Base-by-base conservation (phyloP, 257 asterid species). In the Ehretia macrophylla region DNA sequence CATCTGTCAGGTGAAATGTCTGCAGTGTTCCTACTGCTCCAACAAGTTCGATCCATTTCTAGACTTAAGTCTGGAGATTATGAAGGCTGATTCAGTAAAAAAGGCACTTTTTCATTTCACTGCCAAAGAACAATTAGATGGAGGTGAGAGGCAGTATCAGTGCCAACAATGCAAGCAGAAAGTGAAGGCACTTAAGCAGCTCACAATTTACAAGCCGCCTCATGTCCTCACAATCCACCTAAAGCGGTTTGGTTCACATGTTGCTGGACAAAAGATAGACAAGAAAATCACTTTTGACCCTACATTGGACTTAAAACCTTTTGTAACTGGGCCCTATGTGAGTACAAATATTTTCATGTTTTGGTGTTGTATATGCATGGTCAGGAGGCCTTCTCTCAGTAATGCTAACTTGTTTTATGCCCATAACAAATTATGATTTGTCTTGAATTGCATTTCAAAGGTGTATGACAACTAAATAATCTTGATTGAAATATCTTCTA, bases 101-200 rank as follows among this genome's bases (percentile, higher is more conserved):
- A 89, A 76, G 67, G 96, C 99, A n/a, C 90, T 93, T 60, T 51
- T 62, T 53, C 91, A 85, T 83, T 93, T 89, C 78, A 89, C 96
- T 17, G 85, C 96, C 60, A 75, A 77, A 76, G 99, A 93, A 75
- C 82, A 68, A 63, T 77, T 93, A 67, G 99, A 93, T 74, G 97
- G 99, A 53, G 99, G 97, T 68, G 84, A 80, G 59, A 86, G 65
- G 79, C 88, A 78, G 71, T 91, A 93, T 70, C 95, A 89, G 68
- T 93, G 97, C 67, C 90, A 89, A 73, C 94, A 86, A 55, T 93
- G 99, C 85, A 89, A 80, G 66, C 95, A 92, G 77, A 92, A 92
- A 81, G 99, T 92, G 46, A 84, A 53, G 80, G 99, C 99, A 56
- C 78, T 77, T 64, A 92, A 92, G 83, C 97, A 90, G 80, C 86